Evolutionary conservation across 306 rosid species (phyloP), one percentile per base, ranked within the genome.

Genomic region (Astragalus glycyphyllos): DNA sequence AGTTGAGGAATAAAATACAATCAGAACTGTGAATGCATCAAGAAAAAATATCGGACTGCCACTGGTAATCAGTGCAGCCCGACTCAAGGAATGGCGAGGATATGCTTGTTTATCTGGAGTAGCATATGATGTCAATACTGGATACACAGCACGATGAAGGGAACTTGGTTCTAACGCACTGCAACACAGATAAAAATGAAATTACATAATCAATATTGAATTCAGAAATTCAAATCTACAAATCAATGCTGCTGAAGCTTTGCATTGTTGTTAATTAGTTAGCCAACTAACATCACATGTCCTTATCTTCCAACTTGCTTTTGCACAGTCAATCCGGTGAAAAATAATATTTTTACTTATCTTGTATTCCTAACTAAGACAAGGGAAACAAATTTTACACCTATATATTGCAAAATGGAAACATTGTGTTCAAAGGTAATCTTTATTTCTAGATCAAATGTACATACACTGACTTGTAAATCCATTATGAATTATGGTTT

Each of bases 21-120:
- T 69, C 49, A 94, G 79, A 80, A 90, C 78, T 17, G 97, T 90
- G 76, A 94, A 94, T 14, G 98, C 98, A 62, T 94, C 98, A 10
- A 94, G 97, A 83, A 90, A 94, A 80, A 94, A 94, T 90, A 94
- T 90, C 4, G 98, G 98, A 62, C 98, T 94, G 62, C 96, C 97
- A 46, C 97, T 94, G 57, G 96, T 94, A 75, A 94, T 83, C 71
- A 94, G 82, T 10, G 98, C 97, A 40, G 97, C 97, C 56, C 96
- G 98, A 64, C 97, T 90, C 78, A 89, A 63, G 29, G 98, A 90
- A 77, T 89, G 97, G 37, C 94, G 90, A 64, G 98, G 98, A 81
- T 84, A 90, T 47, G 98, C 97, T 84, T 85, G 96, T 80, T 76
- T 80, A 68, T 94, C 96, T 6, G 97, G 97, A 34, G 88, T 80